phyloP scores from a whole-genome alignment of 768 basidiomycete genomes.

The Phlegmacium glaucopus region DNA sequence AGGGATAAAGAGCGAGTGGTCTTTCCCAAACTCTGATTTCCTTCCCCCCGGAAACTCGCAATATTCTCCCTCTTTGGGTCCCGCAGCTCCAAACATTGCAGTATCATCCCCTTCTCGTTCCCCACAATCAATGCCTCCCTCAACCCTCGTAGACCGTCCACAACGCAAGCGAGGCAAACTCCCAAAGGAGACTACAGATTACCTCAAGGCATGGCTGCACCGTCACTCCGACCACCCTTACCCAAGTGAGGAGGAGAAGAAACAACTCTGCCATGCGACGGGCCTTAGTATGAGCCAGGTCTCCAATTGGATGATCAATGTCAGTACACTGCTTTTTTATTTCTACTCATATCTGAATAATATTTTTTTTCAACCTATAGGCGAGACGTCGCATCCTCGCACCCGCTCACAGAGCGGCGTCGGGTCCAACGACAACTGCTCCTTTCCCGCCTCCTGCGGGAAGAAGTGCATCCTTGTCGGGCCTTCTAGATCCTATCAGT shows the following conservation, averaged over 20 bases:
- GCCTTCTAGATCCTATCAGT: constrained; percentile 38
- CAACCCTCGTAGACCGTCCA: constrained; percentile 70
- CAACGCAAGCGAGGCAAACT: constrained; percentile 84
- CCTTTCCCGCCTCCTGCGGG: constrained; percentile 55
- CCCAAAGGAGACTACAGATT: constrained; percentile 88
- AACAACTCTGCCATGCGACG: constrained; percentile 81
- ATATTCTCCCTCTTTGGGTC: constrained; percentile 43
- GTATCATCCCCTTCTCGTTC: constrained; percentile 51
- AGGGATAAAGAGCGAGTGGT: constrained; percentile 71
- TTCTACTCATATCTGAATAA: constrained; percentile 6
- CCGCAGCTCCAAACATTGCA: constrained; percentile 37
- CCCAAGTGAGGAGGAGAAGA: constrained; percentile 88
- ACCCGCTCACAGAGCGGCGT: constrained; percentile 72
- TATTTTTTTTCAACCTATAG: constrained; percentile 32
- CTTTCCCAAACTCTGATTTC: constrained; percentile 59
- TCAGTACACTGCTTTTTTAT: constrained; percentile 22
- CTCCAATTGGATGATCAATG: constrained; percentile 94
- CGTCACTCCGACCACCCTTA: constrained; percentile 88
- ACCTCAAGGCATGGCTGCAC: constrained; percentile 84
- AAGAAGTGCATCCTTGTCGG: constrained; percentile 41
- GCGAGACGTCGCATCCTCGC: constrained; percentile 81
- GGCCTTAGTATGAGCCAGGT: constrained; percentile 88
- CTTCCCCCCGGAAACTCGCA: constrained; percentile 38
- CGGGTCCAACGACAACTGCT: constrained; percentile 73
- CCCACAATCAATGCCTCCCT: constrained; percentile 42